A percentile compares a stretch with the other conserved stretches of the same genome.
These are phyloP conservation scores for Reutealis trisperma DNA, from an alignment of 345 rosid species.

Conservation along the genomic window DNA sequence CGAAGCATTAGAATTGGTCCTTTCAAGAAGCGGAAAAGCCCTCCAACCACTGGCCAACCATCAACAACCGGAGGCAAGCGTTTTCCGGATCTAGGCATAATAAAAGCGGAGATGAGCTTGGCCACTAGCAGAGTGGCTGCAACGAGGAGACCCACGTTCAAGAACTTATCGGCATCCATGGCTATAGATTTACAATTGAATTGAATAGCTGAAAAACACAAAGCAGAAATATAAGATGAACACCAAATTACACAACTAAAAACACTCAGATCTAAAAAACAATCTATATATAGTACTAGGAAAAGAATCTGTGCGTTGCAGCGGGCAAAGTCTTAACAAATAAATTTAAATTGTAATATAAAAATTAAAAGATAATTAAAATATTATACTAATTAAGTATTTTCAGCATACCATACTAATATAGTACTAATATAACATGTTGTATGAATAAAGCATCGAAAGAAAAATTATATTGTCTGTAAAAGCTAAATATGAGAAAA, in stretches of 20 bases:
- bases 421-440: too few relatives aligned
- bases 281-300: too few relatives aligned
- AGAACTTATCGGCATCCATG: conserved; percentile 57
- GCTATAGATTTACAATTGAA: conserved; percentile 9
- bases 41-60: conserved; percentile 70
- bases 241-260: neutral
- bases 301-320: too few relatives aligned
- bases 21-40: conserved; percentile 68
- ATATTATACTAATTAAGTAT: too few relatives aligned
- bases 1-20: conserved; percentile 85
- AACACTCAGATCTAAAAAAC: neutral
- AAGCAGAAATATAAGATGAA: neutral
- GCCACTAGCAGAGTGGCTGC: conserved; percentile 69
- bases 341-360: too few relatives aligned
- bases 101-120: conserved; percentile 66
- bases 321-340: too few relatives aligned
- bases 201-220: conserved; percentile 14
- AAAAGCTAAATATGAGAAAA: too few relatives aligned
- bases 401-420: too few relatives aligned
- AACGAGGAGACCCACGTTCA: conserved; percentile 58
- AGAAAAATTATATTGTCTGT: too few relatives aligned
- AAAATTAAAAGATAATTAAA: too few relatives aligned
- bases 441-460: too few relatives aligned
- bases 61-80: conserved; percentile 74
- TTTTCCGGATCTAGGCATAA: conserved; percentile 58